phyloP scores from a whole-genome alignment of 73 alveolate genomes.

The Stentor coeruleus region DNA sequence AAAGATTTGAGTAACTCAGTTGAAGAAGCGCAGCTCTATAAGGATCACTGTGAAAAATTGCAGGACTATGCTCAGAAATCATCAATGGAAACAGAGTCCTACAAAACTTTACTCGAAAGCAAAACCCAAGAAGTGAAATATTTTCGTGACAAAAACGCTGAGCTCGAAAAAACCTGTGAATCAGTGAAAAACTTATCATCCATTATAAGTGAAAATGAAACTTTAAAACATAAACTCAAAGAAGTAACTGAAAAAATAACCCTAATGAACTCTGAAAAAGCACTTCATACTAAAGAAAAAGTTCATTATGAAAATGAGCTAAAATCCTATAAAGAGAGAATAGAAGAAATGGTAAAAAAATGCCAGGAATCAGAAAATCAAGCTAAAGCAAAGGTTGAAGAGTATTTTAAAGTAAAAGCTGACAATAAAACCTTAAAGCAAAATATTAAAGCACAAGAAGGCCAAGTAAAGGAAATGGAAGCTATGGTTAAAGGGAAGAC shows the following conservation, averaged over 20 bases:
- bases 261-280: no score
- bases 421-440: not conserved
- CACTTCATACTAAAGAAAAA: no score
- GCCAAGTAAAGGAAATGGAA: not conserved
- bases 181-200: no score
- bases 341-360: not conserved
- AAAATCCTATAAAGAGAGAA: not conserved
- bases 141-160: not conserved
- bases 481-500: slow-evolving; percentile 1
- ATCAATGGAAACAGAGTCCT: not conserved
- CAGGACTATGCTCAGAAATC: not conserved
- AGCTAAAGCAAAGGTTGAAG: no score
- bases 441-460: not conserved
- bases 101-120: slow-evolving; percentile 1
- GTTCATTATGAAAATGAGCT: not conserved
- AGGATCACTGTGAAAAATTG: not conserved
- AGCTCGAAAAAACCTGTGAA: not conserved
- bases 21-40: not conserved
- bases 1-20: not conserved
- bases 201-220: not conserved
- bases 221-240: not conserved
- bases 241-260: no score
- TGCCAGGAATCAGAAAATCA: not conserved
- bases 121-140: not conserved
- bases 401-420: not conserved